Evolutionary conservation across 2,329 filamentous ascomycete genomes (phyloP).

Genomic region (Colletotrichum sp.): DNA sequence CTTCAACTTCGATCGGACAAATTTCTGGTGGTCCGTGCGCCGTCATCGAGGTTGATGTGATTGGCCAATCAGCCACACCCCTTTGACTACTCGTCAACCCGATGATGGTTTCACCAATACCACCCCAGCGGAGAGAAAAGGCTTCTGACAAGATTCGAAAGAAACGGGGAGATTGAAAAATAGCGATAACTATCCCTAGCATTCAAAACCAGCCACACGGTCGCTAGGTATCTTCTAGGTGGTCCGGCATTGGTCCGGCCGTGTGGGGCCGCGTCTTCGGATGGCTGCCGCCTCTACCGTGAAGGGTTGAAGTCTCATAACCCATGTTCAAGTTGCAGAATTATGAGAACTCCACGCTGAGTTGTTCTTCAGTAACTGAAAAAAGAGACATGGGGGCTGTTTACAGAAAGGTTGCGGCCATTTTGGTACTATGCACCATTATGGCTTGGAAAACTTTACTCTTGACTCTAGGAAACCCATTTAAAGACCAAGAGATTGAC

Average conservation of each 20-base stretch:
- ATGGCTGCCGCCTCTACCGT: neutral
- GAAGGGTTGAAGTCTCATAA: neutral
- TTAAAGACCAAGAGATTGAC: neutral
- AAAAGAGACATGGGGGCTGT: neutral
- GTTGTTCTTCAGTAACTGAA: neutral
- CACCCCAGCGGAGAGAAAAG: neutral
- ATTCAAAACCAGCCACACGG: neutral
- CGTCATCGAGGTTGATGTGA: neutral
- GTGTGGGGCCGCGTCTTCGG: neutral
- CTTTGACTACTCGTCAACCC: neutral
- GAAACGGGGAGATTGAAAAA: neutral
- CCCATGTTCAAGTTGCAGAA: neutral
- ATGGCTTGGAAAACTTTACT: neutral
- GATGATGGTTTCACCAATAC: neutral
- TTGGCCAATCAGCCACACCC: slow-evolving; percentile 14
- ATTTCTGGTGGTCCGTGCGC: slow-evolving; percentile 21
- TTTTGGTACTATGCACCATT: neutral
- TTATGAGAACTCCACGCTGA: neutral
- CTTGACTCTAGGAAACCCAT: neutral
- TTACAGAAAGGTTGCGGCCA: neutral
- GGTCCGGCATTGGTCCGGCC: neutral
- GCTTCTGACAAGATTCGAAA: neutral
- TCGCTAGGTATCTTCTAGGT: neutral
- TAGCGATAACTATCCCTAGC: fast-evolving
- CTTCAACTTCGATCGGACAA: slow-evolving; percentile 14